Evolutionary conservation across 106 monocot species (phyloP), one percentile per base, ranked within the genome.

Genomic region (Dioscorea alata): DNA sequence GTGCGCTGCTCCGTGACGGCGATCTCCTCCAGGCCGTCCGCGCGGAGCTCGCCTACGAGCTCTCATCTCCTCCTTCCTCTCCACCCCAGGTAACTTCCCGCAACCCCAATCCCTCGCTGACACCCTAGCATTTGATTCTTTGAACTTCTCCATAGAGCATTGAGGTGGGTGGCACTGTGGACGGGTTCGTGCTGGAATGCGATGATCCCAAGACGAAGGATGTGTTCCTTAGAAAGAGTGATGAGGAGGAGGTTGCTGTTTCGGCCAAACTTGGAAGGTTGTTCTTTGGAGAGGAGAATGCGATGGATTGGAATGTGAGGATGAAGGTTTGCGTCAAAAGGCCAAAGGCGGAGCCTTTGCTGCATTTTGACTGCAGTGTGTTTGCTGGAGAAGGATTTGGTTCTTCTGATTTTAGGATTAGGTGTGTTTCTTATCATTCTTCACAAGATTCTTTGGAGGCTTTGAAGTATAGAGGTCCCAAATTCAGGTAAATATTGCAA

Each of bases 271-370:
- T 83, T 3, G 81, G 73, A 12, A 81, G 73, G 17, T 24, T 82
- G 59, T 24, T 65, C 16, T 74, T 72, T 51, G 21, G n/a, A 0
- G 76, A 57, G 1, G 73, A 82, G 48, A 60, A 70, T 22, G 48
- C 64, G 22, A 48, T 79, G 51, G 74, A 76, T 4, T 64, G 69
- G 25, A 67, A 75, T 21, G 79, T 71, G 0, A 57, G 59, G 61
- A 85, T 89, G 85, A 89, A 85, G 80, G 82, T 89, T 4, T 85
- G 66, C 42, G 61, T 89, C 48, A 69, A 66, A 68, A 85, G 78
- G 77, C 19, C 64, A 23, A 66, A 57, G 2, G 48, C 57, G 6
- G 68, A 71, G 8, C 76, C 85, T 1, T 74, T 83, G 2, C 21
- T 89, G 82, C 76, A 52, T 10, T 89, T 85, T 57, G 77, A 85